Evolutionary conservation across 2,329 filamentous ascomycete genomes (phyloP), one percentile per base, ranked within the genome.

Genomic region (Cercospora zeina): DNA sequence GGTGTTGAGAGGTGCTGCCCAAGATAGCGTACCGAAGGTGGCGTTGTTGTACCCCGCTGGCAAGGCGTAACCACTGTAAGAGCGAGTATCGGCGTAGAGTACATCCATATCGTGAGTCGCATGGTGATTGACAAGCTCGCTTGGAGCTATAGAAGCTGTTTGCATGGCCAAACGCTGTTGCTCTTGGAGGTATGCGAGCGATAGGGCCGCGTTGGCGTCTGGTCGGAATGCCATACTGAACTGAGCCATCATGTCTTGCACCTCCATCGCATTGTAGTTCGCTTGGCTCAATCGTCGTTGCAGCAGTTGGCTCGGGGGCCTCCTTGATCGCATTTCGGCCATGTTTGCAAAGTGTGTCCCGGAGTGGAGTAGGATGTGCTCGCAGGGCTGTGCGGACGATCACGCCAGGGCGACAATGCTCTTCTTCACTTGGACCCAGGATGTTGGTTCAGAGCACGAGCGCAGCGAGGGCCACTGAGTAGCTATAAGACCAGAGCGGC

Each of bases 151-250:
- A 19, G 68, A 67, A n/a, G 60, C 51, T 30, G 54, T 59, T 33
- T 65, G 58, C 60, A 64, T 63, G 13, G 54, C 49, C 54, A 64
- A n/a, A 31, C 55, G 59, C 19, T 64, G 64, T 54, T 64, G 67
- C 42, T 70, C 67, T 14, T 64, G 62, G 31, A 68, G 60, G 30
- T 60, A 63, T 53, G 65, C 60, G n/a, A 66, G 34, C 30, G 65
- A 56, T 24, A 67, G 50, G 14, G 63, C 61, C 30, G 65, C 62
- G 14, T 66, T 53, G 24, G 62, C 54, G 50, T 73, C 68, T 7
- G 71, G 68, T 36, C 69, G 37, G 62, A 73, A 72, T 8, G 66
- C 66, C 62, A 68, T 68, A 57, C 66, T 71, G 68, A 72, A 72
- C 13, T 62, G 53, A n/a, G 70, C 69, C 67, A 72, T 67, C 54